Evolutionary conservation across 176 grass and related monocot genomes (phyloP), one percentile per base, ranked within the genome.

Genomic region (Tillandsia fasciculata): DNA sequence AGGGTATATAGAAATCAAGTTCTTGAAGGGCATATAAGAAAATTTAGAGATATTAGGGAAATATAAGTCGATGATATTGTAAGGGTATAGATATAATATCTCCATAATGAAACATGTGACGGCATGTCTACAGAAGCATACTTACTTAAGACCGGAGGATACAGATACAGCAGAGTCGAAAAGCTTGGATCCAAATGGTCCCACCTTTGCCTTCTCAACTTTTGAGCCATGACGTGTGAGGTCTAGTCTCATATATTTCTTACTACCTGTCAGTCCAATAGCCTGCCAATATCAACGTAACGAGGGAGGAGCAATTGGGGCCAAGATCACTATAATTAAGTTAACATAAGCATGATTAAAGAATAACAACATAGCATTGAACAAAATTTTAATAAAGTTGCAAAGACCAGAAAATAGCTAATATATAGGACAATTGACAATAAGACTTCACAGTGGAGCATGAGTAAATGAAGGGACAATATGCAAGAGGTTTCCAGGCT

Each of bases 201-300:
- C 89, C 70, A 97, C 89, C 79, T 87, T 97, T 56, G 93, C 74
- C 65, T 97, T 97, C 65, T 86, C 82, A 79, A 87, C 77, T 58
- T 66, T 81, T 67, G 86, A 87, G 81, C 83, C 83, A 71, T 81
- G 67, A 69, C 86, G 33, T 52, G 81, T 79, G 69, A 97, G 89
- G 76, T 97, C 89, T 72, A 97, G 72, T 73, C 82, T 92, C 76
- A 86, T 72, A 48, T 78, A 81, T 75, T 87, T 92, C 74, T 85
- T 97, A 11, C 71, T 87, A 90, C 89, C 84, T 90, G 83, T 65
- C 79, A 97, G 78, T 85, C 89, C 93, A 97, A 97, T 97, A 79
- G 81, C 86, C 92, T 96, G 86, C 75, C 78, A 91, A 83, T 84
- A 84, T 85, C 80, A 84, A 84, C 68, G 70, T 66, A 85, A 84